A percentile compares a stretch with the other conserved stretches of the same genome.
These are phyloP conservation scores for Psilocybe sp. DNA, from an alignment of 768 basidiomycete species.

Conservation along the genomic window DNA sequence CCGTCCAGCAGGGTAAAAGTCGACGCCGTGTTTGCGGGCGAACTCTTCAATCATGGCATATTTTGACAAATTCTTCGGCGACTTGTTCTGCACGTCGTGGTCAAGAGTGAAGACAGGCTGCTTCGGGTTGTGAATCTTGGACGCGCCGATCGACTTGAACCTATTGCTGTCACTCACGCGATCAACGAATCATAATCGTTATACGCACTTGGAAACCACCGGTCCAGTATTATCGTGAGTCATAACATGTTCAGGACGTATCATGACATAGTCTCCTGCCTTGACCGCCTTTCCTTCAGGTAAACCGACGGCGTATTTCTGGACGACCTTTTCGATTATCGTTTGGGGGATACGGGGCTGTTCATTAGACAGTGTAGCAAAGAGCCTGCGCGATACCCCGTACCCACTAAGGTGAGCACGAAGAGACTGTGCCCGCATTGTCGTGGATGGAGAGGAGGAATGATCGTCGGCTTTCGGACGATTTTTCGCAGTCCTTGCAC, in stretches of 20 bases:
- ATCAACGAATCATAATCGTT: background rate
- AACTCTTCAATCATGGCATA: conserved; percentile 91
- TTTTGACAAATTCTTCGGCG: conserved; percentile 85
- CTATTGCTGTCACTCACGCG: conserved; percentile 34
- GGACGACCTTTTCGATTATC: conserved; percentile 95
- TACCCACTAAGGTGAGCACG: conserved; percentile 18
- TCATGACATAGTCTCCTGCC: conserved; percentile 99
- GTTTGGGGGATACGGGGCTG: conserved; percentile 63
- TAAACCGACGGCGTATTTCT: conserved; percentile 92
- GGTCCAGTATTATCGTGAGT: conserved; percentile 98
- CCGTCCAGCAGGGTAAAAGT: conserved; percentile 96
- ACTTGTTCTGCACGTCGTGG: conserved; percentile 97
- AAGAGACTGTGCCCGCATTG: conserved; percentile 20
- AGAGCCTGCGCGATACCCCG: conserved; percentile 16
- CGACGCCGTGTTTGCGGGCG: conserved; percentile 78
- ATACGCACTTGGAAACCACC: conserved; percentile 89
- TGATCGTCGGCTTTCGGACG: too few relatives aligned
- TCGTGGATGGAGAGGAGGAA: background rate
- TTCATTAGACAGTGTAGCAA: conserved; percentile 22
- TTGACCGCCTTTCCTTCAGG: conserved; percentile 76
- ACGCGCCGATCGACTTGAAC: conserved; percentile 94
- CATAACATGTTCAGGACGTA: conserved; percentile 97
- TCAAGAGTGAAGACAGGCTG: conserved; percentile 97
- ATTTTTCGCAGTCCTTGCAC: too few relatives aligned
- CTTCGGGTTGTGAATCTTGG: conserved; percentile 68